These are phyloP conservation scores for Trichoderma asperellum DNA, from an alignment of 2,329 filamentous ascomycete species.

Conservation along the genomic window DNA sequence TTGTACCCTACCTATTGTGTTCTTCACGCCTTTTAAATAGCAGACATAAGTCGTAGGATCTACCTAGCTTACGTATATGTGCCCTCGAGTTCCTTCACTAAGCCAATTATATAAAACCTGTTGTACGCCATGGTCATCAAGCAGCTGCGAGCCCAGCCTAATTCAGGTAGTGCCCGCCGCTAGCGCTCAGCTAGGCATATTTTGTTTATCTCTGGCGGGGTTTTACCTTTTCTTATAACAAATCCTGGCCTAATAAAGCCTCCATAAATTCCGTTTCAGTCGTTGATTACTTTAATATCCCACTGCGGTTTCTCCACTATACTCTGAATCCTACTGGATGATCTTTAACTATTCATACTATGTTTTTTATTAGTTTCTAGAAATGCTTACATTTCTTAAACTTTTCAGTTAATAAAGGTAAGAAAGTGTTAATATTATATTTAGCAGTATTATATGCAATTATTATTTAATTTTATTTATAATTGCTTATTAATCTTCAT, in stretches of 20 bases:
- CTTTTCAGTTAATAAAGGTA: too few relatives aligned
- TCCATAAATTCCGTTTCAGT: not conserved
- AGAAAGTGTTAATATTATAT: too few relatives aligned
- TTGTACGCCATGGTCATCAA: not conserved
- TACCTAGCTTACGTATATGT: not conserved
- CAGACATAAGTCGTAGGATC: not conserved
- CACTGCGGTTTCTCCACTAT: not conserved
- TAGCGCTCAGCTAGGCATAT: not conserved
- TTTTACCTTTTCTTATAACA: not conserved
- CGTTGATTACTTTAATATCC: not conserved
- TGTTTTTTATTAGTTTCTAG: not conserved
- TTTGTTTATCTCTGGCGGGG: not conserved
- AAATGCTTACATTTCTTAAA: too few relatives aligned
- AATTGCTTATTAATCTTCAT: not conserved
- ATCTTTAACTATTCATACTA: too few relatives aligned
- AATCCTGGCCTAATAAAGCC: not conserved
- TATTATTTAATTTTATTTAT: not conserved
- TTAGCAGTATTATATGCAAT: not conserved
- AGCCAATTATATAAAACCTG: not conserved
- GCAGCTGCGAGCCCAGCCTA: not conserved
- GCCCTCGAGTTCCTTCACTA: not conserved
- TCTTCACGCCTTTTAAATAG: not conserved
- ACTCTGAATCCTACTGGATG: not conserved
- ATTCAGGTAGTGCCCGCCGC: not conserved
- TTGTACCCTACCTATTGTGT: not conserved